Evolutionary conservation across 257 asterid genomes (phyloP), one percentile per base, ranked within the genome.

Genomic region (Ajuga chamaepitys): DNA sequence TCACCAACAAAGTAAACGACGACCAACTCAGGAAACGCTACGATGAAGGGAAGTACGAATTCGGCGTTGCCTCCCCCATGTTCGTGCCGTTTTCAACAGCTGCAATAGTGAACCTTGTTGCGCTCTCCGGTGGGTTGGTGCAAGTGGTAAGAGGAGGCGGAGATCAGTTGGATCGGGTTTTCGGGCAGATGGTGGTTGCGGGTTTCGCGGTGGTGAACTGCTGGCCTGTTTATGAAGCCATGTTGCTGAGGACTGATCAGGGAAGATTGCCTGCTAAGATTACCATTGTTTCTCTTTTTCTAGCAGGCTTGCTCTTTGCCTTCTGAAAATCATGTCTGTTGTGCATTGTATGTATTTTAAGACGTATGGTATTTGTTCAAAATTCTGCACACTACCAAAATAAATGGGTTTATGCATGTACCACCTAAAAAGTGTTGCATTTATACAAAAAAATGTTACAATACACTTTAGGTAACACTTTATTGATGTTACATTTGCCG

Each of bases 161-260:
- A 9, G 53, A n/a, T n/a, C n/a, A n/a, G n/a, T n/a, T 74, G 48
- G 79, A 75, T 30, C 75, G 20, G 4, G 11, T 77, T 16, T 58
- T 72, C 34, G 70, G 74, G 20, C 88, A 82, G 35, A 35, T 81
- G 62, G 70, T 70, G 32, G 14, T 85, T 42, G 77, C 89, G 41
- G 47, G 93, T 60, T 82, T 82, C 66, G 96, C 79, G 7, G 79
- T 79, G 18, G 63, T 73, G 51, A 90, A 81, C 71, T 67, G 85
- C 45, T 77, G 70, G 71, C 95, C 97, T 3, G 54, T 90, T 37
- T 90, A 88, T 53, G 88, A 82, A 74, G 92, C 96, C 22, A 88
- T 87, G 88, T 12, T 79, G 11, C 60, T 82, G 66, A 76, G 95
- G 64, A 67, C 20, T 13, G 95, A 86, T 68, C 61, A 68, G 63